Evolutionary conservation across 176 grass and related monocot species (phyloP), one percentile per base, ranked within the genome.

Genomic region (Zoysia japonica): DNA sequence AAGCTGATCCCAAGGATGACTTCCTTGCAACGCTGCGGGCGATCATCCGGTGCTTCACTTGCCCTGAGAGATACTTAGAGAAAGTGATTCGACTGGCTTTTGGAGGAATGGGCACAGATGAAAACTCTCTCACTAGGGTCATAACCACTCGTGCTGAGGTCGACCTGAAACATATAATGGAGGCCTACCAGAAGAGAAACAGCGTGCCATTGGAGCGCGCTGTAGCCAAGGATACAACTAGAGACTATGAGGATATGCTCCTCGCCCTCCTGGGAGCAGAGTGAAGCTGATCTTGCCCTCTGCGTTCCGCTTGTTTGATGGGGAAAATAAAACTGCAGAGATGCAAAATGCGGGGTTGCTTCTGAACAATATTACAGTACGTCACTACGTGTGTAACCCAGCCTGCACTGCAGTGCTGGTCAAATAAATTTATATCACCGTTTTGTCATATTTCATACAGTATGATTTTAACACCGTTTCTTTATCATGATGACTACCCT

Each of bases 171-270:
- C 56, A 82, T 42, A 95, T 95, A 61, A 87, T 91, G 63, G 88
- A 88, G 65, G 84, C 86, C 5, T 99, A 99, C 84, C 75, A 85
- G 74, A 95, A 95, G 82, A 89, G 96, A 37, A 99, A 90, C 84
- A 99, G 90, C n/a, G 78, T 86, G 56, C 90, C 90, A 0, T 67
- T 99, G 43, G 96, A 89, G 12, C 62, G 52, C 3, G 92, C 92
- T 36, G 77, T 99, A 28, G 80, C 88, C 12, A 89, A 86, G 61
- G 92, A 99, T 77, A 95, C 92, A 10, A 85, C 79, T 48, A 91
- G 92, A 72, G 88, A 95, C 69, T 95, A 99, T 8, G 86, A 93
- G 74, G 83, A 77, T 5, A 89, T 99, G 2, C 84, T 99, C 10
- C 84, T 91, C 17, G 86, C 96, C 37, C 83, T 99, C 12, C 37